Evolutionary conservation across 2,329 filamentous ascomycete species (phyloP), one percentile per base, ranked within the genome.

Genomic region (Simplicillium aogashimaense): DNA sequence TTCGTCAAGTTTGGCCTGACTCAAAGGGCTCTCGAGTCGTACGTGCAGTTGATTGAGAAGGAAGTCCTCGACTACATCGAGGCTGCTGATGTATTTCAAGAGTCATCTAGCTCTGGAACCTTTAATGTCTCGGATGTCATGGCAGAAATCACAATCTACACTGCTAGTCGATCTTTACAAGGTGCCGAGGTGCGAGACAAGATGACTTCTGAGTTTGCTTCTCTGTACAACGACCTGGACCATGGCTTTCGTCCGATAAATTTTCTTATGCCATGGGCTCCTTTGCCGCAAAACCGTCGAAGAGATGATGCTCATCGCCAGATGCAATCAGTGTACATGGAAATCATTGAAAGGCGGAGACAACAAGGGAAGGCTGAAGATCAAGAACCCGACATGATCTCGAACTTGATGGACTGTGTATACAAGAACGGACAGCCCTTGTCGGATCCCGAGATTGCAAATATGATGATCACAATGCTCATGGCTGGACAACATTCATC

Each of bases 401-500:
- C 73, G 69, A 85, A 89, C 56, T 60, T 90, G 41, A 88, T 89
- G 83, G 68, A 71, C 48, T 83, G 80, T 57, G 71, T 64, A 10
- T 90, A 90, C 73, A 88, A 88, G 63, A 70, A 85, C 50, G 84
- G 85, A 36, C 70, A 65, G 10, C 62, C 69, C 0, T 63, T 89
- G 1, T 79, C 84, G 0, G 84, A 90, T 56, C 72, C 78, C 49
- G 84, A 90, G 55, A 77, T 90, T 38, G 83, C 84, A 0, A 80
- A 87, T 60, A 85, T 90, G 70, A 88, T 90, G 85, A 90, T 90
- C 53, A 83, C 84, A 0, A 70, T 90, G 13, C 72, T 90, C 38
- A 89, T 92, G 84, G 85, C 81, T 10, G 85, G 85, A 38, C 85
- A 92, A 55, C 85, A 90, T 64, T 84, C 82, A 2, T 88, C 83